Base-by-base conservation (phyloP, 2,329 filamentous ascomycete genomes). In the Calonectria montana region DNA sequence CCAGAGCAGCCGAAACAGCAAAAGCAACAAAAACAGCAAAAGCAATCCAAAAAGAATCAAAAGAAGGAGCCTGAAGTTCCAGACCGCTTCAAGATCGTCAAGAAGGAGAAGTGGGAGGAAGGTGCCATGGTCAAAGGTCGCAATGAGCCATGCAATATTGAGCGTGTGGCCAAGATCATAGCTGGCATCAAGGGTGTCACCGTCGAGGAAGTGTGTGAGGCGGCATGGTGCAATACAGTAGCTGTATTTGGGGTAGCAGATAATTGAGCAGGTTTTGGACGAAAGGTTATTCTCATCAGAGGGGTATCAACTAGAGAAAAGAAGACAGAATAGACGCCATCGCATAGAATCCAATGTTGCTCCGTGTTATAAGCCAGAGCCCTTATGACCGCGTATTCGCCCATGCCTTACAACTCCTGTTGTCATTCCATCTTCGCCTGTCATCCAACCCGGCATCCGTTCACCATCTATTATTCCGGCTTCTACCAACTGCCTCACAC, bases 61-160 rank as follows among this genome's bases (percentile, higher is more conserved):
- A 90, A 90, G 79, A 90, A 90, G 75, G 87, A 94, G 75, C 87
- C 91, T 6, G 92, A 92, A 64, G 90, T 94, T 1, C 92, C 93
- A 0, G 88, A 91, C 65, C 85, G 94, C 39, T 97, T 93, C 77
- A 97, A 94, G 84, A 88, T 92, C 5, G 93, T 98, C 35, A 99
- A 98, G 88, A 98, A 98, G 85, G 97, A 99, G 85, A 97, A 94
- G 82, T 99, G 95, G 93, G 90, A 91, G 53, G 91, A 94, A 78
- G 96, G 96, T 0, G 89, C 88, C 47, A 96, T 98, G 94, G 90
- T 99, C 65, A 99, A 98, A 85, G 95, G 96, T 0, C 91, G 97
- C 72, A 99, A 99, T 81, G 97, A 99, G 84, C 94, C 96, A 12
- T 96, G 93, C 78, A 93, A 90, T 65, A 98, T 99, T 75, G 91